Evolutionary conservation across 106 monocot genomes (phyloP).

Genomic region (Allium sativum): DNA sequence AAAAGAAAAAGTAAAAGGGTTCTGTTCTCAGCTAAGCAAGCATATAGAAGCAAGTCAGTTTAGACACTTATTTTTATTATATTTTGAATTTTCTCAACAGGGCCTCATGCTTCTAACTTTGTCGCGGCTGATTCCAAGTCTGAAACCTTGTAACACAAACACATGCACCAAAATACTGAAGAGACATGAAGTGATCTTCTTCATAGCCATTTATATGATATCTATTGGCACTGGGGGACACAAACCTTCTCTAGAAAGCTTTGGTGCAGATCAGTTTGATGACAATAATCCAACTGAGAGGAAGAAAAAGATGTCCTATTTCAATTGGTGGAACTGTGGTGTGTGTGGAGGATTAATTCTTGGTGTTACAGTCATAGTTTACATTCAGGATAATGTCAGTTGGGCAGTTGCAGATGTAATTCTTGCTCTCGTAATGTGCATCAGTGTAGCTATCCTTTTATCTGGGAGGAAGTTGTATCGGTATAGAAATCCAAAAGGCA

Average conservation of each 20-base stretch:
- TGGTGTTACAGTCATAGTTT: conserved; percentile 50
- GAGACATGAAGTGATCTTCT: conserved; percentile 48
- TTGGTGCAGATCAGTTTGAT: conserved; percentile 85
- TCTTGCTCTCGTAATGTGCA: conserved; percentile 30
- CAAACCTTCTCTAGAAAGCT: conserved; percentile 79
- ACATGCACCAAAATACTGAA: conserved; percentile 5
- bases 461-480: conserved; percentile 41
- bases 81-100: conserved; percentile 18
- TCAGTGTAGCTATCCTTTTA: conserved; percentile 29
- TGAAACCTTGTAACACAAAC: conserved; percentile 32
- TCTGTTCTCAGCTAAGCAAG: no score
- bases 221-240: conserved; percentile 68
- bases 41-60: no score
- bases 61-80: no score
- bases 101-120: conserved; percentile 38
- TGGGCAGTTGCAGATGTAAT: conserved; percentile 38
- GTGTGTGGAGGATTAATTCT: conserved; percentile 45
- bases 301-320: conserved; percentile 78
- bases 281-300: conserved; percentile 39
- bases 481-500: conserved; percentile 34
- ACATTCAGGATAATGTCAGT: conserved; percentile 51
- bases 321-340: conserved; percentile 87
- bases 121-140: conserved; percentile 41
- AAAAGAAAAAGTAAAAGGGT: no score
- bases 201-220: conserved; percentile 57